phyloP scores from a whole-genome alignment of 2,329 filamentous ascomycete species.

The Aureobasidium zeae region DNA sequence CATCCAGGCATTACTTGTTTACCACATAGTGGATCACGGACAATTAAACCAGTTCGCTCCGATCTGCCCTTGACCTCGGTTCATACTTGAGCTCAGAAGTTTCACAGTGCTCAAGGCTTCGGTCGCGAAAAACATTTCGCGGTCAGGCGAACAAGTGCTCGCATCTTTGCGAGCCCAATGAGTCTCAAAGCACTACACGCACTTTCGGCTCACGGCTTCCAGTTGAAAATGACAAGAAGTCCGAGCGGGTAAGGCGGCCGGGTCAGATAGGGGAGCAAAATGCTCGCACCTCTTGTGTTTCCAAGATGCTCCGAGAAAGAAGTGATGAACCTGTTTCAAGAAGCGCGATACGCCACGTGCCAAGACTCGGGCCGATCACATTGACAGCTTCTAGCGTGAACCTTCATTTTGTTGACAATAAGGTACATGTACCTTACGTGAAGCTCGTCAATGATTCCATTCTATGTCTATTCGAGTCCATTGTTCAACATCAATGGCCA shows the following conservation, averaged over 20 bases:
- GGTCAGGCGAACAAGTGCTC: slow-evolving; percentile 1
- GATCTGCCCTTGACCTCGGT: not conserved
- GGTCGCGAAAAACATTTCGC: not conserved
- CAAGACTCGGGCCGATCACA: slow-evolving; percentile 1
- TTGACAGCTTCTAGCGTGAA: not conserved
- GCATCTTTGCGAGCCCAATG: slow-evolving; percentile 6
- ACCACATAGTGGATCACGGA: slow-evolving; percentile 8
- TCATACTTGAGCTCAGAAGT: not conserved
- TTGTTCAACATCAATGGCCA: no score
- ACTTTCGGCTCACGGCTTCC: not conserved
- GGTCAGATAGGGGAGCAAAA: no score
- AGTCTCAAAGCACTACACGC: not conserved
- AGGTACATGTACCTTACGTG: not conserved
- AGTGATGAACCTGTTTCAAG: slow-evolving; percentile 6
- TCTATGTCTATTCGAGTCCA: no score
- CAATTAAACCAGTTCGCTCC: not conserved
- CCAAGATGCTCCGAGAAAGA: not conserved
- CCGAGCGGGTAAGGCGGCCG: not conserved
- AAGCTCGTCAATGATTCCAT: not conserved
- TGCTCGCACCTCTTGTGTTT: not conserved
- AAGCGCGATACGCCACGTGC: slow-evolving; percentile 3
- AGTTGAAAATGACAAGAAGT: not conserved
- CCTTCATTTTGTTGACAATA: not conserved
- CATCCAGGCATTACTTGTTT: not conserved
- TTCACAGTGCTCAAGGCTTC: slow-evolving; percentile 3